Evolutionary conservation across 208 protist genomes (phyloP).

Genomic region (Plasmodiophora brassicae): DNA sequence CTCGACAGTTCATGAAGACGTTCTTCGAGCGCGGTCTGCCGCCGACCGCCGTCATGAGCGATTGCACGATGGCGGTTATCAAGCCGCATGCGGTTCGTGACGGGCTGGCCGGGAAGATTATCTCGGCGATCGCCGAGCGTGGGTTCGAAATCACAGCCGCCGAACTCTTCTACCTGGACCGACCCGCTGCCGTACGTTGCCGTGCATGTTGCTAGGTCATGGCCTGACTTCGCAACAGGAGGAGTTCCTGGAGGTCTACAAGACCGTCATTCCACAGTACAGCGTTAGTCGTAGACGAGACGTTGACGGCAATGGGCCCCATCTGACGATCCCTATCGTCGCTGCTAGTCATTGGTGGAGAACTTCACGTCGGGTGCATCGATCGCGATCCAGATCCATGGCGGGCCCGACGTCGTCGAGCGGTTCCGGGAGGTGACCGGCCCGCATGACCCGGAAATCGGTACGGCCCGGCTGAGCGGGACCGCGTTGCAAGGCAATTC

Average conservation of each 20-base stretch:
- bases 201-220: neutral
- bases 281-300: neutral
- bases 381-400: slow-evolving; percentile 34
- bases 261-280: slow-evolving; percentile 83
- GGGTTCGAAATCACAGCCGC: slow-evolving; percentile 83
- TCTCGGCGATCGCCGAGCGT: slow-evolving; percentile 77
- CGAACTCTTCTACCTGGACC: slow-evolving; percentile 74
- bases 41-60: slow-evolving; percentile 70
- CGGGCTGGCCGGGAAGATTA: slow-evolving; percentile 73
- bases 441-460: slow-evolving; percentile 53
- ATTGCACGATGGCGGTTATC: slow-evolving; percentile 84
- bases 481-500: too few relatives aligned
- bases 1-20: neutral
- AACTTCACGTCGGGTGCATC: slow-evolving; percentile 4
- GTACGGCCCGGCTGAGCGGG: neutral
- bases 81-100: slow-evolving; percentile 83
- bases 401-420: neutral
- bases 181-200: slow-evolving; percentile 52
- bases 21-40: neutral
- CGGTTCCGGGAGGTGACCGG: slow-evolving; percentile 51
- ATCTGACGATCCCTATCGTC: too few relatives aligned
- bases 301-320: neutral
- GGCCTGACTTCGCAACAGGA: slow-evolving; percentile 47
- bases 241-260: slow-evolving; percentile 94
- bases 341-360: neutral